phyloP scores from a whole-genome alignment of 768 basidiomycete species.

The Tylopilus plumbeoviolaceoides region DNA sequence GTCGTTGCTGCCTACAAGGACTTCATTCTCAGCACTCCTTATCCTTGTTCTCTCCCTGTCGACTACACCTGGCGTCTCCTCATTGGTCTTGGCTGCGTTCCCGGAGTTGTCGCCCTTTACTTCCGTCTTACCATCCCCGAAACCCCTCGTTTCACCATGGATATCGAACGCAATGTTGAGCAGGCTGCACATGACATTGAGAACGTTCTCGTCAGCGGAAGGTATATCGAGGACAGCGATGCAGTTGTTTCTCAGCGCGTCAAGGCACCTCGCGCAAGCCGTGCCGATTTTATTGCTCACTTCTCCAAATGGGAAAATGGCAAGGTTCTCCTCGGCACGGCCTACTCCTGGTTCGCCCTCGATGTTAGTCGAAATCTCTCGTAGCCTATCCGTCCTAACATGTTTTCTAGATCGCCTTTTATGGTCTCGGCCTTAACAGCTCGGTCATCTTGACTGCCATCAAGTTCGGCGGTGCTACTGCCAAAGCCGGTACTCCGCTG shows the following conservation, averaged over 20 bases:
- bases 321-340: conserved; percentile 73
- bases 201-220: conserved; percentile 53
- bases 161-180: conserved; percentile 77
- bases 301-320: conserved; percentile 74
- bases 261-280: conserved; percentile 63
- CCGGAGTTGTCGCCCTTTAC: conserved; percentile 77
- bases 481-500: conserved; percentile 22
- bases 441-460: conserved; percentile 71
- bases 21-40: conserved; percentile 43
- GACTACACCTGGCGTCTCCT: conserved; percentile 85
- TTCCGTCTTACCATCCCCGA: conserved; percentile 93
- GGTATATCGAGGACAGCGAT: conserved; percentile 48
- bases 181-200: conserved; percentile 75
- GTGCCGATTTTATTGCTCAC: conserved; percentile 62
- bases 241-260: conserved; percentile 47
- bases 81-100: conserved; percentile 84
- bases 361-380: conserved; percentile 47
- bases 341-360: conserved; percentile 88
- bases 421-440: conserved; percentile 84
- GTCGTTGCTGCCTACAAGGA: conserved; percentile 66
- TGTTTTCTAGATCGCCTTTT: conserved; percentile 69
- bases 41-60: conserved; percentile 43
- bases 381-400: neutral
- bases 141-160: conserved; percentile 90
- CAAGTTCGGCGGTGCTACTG: conserved; percentile 47